Evolutionary conservation across 2,329 filamentous ascomycete species (phyloP).

Genomic region (Delphinella strobiligena): DNA sequence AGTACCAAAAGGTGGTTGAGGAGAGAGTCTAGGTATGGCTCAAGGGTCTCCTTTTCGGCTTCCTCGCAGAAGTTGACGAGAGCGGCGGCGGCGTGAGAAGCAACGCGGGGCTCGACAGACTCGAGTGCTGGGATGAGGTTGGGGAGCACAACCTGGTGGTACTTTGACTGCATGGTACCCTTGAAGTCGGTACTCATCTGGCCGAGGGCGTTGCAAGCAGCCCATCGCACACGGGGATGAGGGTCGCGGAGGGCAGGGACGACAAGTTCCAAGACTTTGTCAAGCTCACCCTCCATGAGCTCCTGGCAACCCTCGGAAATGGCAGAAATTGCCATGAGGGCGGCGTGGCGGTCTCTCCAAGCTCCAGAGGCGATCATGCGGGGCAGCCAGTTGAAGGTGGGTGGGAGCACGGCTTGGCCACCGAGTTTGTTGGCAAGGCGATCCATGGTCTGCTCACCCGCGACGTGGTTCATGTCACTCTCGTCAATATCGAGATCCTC

Average conservation of each 20-base stretch:
- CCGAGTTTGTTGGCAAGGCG: constrained; percentile 93
- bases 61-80: constrained; percentile 99
- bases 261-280: constrained; percentile 90
- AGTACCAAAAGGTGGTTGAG: constrained; percentile 76
- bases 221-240: constrained; percentile 91
- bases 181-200: constrained; percentile 99
- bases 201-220: constrained; percentile 94
- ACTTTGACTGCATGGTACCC: constrained; percentile 93
- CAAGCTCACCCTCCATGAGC: constrained; percentile 86
- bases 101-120: constrained; percentile 82
- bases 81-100: constrained; percentile 93
- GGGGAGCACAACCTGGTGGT: constrained; percentile 74
- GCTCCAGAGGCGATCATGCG: constrained; percentile 93
- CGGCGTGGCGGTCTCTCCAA: constrained; percentile 92
- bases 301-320: constrained; percentile 96
- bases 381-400: constrained; percentile 93
- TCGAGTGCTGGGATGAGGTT: constrained; percentile 88
- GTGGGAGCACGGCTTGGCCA: constrained; percentile 79
- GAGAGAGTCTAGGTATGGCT: constrained; percentile 85
- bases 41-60: constrained; percentile 80
- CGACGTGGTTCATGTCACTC: constrained; percentile 93
- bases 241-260: constrained; percentile 79
- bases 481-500: constrained; percentile 95
- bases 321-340: constrained; percentile 95
- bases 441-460: constrained; percentile 97